Base-by-base conservation (phyloP, 2,329 filamentous ascomycete genomes). In the Saccharata proteae region DNA sequence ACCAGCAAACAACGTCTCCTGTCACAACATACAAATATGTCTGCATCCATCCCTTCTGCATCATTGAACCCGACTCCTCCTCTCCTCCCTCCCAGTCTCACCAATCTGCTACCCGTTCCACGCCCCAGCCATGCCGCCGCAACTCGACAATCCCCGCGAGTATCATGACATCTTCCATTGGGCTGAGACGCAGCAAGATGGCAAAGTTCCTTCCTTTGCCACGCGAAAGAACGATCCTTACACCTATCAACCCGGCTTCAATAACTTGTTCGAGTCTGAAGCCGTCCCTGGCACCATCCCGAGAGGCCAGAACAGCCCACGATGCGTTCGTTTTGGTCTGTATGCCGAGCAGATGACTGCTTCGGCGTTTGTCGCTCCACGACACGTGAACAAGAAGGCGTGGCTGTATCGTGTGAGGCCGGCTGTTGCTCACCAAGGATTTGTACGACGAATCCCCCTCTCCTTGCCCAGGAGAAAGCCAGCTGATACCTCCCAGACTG, bases 161-260 rank as follows among this genome's bases (percentile, higher is more conserved):
- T 55, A 54, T 30, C 51, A 55, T 36, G 43, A 50, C 12, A 54
- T 53, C 28, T 55, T 55, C 40, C 52, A 55, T 44, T 74, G 70
- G 69, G 69, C 68, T 1, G 67, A 71, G 44, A 72, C 69, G n/a
- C 69, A 74, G 40, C 62, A 71, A 43, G 60, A 73, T 44, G 69
- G 63, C 0, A 43, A 55, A 0, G 61, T 72, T 16, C 69, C 67
- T 8, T 70, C 67, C 0, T 74, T 73, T 40, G 58, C 52, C 3
- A 61, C 56, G 38, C 62, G 59, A 48, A 67, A 51, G 50, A 73
- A 69, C 39, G 65, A 69, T 44, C 65, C 65, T 20, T 69, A 70
- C 45, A 32, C 64, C 51, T 74, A 74, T 43, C 65, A 71, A 62
- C 47, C 60, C 13, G 71, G 69, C 13, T 73, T 72, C 41, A 62